Percentiles rank a stretch among this genome's conserved stretches.
These are phyloP conservation scores for Fomitopsis pulvina DNA, from an alignment of 768 basidiomycete genomes.

Conservation along the genomic window DNA sequence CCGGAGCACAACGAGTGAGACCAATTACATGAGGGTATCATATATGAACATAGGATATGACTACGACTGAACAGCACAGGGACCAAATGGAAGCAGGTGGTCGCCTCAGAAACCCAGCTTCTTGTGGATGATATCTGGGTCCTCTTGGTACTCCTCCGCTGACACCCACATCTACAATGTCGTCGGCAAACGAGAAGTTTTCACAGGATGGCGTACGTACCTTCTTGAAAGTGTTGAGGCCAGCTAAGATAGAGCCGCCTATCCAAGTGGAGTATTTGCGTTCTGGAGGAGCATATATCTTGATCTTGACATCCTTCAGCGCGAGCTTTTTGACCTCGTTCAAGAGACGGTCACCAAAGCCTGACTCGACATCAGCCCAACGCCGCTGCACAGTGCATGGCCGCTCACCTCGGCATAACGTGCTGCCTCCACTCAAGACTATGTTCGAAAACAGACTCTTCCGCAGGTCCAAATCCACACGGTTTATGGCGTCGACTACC, in stretches of 20 bases:
- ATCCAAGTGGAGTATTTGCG: constrained; percentile 98
- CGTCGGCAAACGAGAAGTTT: background rate
- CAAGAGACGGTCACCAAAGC: constrained; percentile 92
- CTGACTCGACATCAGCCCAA: constrained; percentile 29
- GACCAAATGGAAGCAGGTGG: constrained; percentile 1
- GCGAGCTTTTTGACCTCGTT: constrained; percentile 97
- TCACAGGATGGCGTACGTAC: constrained; percentile 32
- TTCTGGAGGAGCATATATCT: constrained; percentile 99
- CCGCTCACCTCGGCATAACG: constrained; percentile 79
- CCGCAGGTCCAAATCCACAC: constrained; percentile 92
- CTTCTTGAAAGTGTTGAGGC: constrained; percentile 97
- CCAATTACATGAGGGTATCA: constrained; percentile 20
- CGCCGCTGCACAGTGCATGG: constrained; percentile 15
- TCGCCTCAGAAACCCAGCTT: constrained; percentile 70
- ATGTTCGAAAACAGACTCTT: constrained; percentile 96
- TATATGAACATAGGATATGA: constrained; percentile 16
- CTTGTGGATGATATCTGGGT: constrained; percentile 97
- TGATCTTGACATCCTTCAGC: constrained; percentile 94
- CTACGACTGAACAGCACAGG: constrained; percentile 11
- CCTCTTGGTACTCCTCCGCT: constrained; percentile 98
- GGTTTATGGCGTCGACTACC: constrained; percentile 95
- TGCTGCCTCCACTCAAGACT: constrained; percentile 94
- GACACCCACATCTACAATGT: constrained; percentile 93
- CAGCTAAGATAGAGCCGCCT: constrained; percentile 94
- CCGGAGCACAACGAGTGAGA: background rate